These are phyloP conservation scores for Neoarthrinium moseri DNA, from an alignment of 2,329 filamentous ascomycete species.

Conservation along the genomic window DNA sequence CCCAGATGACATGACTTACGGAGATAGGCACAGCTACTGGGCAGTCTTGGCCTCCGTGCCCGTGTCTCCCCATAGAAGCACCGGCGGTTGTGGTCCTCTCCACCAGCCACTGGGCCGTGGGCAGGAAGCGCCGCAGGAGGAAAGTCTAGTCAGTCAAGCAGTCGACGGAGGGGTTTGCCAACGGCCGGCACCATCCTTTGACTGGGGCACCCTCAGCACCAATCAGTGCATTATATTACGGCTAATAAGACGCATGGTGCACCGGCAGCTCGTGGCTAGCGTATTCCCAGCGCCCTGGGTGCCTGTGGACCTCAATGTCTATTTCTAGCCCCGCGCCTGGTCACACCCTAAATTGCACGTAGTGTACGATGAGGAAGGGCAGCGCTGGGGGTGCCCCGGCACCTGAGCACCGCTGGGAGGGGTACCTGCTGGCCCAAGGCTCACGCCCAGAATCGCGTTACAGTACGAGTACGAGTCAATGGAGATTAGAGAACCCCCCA, in stretches of 20 bases:
- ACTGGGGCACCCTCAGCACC: not conserved
- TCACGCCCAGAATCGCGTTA: not conserved
- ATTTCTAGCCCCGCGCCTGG: conserved; percentile 2
- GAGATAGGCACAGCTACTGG: not conserved
- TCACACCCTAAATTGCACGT: not conserved
- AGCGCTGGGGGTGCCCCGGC: too few relatives aligned
- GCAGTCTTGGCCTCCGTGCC: not conserved
- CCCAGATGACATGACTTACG: conserved; percentile 1
- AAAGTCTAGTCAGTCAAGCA: not conserved
- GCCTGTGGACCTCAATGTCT: conserved; percentile 8
- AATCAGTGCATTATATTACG: conserved; percentile 1
- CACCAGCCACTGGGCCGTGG: not conserved
- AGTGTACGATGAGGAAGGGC: conserved; percentile 2
- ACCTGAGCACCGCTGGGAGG: not conserved
- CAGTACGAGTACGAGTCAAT: not conserved
- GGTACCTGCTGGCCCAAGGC: not conserved
- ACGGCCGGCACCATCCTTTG: not conserved
- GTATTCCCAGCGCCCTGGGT: conserved; percentile 13
- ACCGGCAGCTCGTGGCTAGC: conserved; percentile 11
- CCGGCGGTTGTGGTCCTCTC: not conserved
- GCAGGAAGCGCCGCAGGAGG: not conserved
- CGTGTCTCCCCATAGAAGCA: not conserved
- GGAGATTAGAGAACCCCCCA: not conserved
- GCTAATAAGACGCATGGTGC: conserved; percentile 8
- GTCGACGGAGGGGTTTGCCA: not conserved